Evolutionary conservation across 768 basidiomycete species (phyloP).

Genomic region (Mycena polygramma): DNA sequence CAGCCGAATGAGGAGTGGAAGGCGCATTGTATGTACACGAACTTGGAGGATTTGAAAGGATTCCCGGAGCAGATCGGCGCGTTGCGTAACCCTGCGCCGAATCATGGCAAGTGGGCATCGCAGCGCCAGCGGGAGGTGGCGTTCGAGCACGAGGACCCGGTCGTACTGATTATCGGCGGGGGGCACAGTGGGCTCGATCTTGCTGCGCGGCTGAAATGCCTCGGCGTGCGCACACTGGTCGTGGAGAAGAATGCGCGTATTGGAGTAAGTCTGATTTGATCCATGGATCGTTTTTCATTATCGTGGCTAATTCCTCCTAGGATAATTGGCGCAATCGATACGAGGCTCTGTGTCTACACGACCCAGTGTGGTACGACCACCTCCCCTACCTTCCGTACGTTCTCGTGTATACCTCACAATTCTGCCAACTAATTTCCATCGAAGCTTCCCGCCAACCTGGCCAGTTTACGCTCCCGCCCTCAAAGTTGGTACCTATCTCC

Average conservation of each 20-base stretch:
- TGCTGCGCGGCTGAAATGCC: conserved; percentile 68
- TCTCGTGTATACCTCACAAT: not conserved
- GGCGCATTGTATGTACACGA: conserved; percentile 65
- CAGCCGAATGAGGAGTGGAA: conserved; percentile 61
- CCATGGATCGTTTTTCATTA: not conserved
- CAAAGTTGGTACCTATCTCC: conserved; percentile 51
- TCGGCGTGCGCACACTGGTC: conserved; percentile 64
- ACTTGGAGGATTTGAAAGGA: conserved; percentile 64
- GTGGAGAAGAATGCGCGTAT: conserved; percentile 73
- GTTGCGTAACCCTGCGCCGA: conserved; percentile 25
- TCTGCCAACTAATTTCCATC: not conserved
- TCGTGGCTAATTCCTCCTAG: not conserved
- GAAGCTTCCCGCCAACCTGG: conserved; percentile 54
- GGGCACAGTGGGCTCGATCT: conserved; percentile 69
- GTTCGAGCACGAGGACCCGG: conserved; percentile 59
- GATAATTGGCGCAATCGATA: conserved; percentile 79
- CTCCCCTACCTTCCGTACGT: conserved; percentile 57
- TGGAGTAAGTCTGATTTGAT: conserved; percentile 45
- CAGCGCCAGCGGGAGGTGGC: conserved; percentile 49
- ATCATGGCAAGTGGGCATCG: conserved; percentile 31
- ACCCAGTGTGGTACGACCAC: conserved; percentile 70
- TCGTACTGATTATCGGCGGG: conserved; percentile 64
- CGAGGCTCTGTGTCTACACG: conserved; percentile 75
- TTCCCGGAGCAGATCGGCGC: conserved; percentile 52
- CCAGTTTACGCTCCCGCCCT: conserved; percentile 57